A percentile compares a stretch with the other conserved stretches of the same genome.
Conservation (phyloP, 2,329 filamentous ascomycete genomes). For the Clarireedia homoeocarpa region DNA sequence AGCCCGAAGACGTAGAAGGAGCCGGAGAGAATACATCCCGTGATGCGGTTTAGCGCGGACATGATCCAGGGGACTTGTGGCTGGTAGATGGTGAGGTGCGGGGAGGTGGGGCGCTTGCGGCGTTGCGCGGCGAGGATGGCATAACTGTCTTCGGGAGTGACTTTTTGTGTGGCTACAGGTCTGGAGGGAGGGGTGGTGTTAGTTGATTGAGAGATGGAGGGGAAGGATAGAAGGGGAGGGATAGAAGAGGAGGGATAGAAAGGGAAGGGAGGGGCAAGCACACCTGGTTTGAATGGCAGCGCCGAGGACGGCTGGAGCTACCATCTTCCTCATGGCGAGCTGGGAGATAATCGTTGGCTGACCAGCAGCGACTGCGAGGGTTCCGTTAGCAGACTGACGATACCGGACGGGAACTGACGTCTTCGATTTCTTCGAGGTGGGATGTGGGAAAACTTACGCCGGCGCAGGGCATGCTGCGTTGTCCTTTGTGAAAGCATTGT, state of each 20-base stretch:
- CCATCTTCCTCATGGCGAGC: slow-evolving; percentile 32
- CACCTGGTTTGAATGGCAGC: slow-evolving; percentile 41
- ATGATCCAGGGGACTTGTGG: slow-evolving; percentile 64
- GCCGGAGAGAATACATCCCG: slow-evolving; percentile 51
- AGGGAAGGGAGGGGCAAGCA: slow-evolving; percentile 15
- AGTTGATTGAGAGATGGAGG: not conserved
- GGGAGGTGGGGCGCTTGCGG: slow-evolving; percentile 57
- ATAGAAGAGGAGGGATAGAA: not conserved
- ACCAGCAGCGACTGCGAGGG: slow-evolving; percentile 35
- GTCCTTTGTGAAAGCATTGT: slow-evolving; percentile 38
- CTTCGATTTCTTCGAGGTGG: slow-evolving; percentile 6
- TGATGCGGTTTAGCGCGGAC: slow-evolving; percentile 55
- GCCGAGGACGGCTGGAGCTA: slow-evolving; percentile 34
- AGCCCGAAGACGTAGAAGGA: slow-evolving; percentile 59
- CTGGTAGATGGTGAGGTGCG: slow-evolving; percentile 63
- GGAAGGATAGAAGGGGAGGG: not conserved
- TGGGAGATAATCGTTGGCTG: slow-evolving; percentile 35
- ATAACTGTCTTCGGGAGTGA: slow-evolving; percentile 36
- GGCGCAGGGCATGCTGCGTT: slow-evolving; percentile 36
- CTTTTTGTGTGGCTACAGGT: slow-evolving; percentile 39
- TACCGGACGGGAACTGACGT: not conserved
- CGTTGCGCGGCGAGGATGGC: slow-evolving; percentile 61
- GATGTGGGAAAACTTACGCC: slow-evolving; percentile 28
- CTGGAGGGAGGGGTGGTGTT: slow-evolving; percentile 25
- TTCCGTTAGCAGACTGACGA: not conserved